Percentiles rank a stretch among this genome's conserved stretches.
Conservation (phyloP, 2,329 filamentous ascomycete genomes). For the Aspergillus sojae region DNA sequence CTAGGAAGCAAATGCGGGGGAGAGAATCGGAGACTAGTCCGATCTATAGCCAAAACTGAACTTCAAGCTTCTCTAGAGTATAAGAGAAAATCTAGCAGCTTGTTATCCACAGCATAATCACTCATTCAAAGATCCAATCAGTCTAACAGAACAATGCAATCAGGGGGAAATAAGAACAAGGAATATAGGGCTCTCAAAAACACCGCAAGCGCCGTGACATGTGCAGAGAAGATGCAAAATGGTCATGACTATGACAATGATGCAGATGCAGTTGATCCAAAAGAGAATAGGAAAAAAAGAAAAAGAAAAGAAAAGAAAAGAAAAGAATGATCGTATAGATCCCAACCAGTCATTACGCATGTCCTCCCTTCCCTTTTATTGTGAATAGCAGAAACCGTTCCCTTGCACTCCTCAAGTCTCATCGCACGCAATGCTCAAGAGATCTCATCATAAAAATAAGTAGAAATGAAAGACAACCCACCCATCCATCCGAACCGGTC, state of each 20-base stretch:
- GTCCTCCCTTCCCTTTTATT: constrained; percentile 13
- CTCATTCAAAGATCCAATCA: neutral
- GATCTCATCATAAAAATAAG: constrained; percentile 14
- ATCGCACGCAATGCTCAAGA: constrained; percentile 14
- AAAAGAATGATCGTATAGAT: constrained; percentile 20
- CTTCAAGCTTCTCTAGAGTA: neutral
- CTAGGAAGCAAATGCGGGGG: constrained; percentile 14
- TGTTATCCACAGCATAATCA: constrained; percentile 6
- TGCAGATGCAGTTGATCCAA: constrained; percentile 12
- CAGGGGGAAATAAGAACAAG: constrained; percentile 24
- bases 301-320: constrained; percentile 14
- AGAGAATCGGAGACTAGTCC: constrained; percentile 24
- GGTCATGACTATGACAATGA: constrained; percentile 17
- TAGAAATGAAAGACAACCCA: constrained; percentile 6
- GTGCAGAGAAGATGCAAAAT: constrained; percentile 27
- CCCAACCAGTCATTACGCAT: constrained; percentile 27
- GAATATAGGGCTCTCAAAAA: constrained; percentile 8
- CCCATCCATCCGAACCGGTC: neutral
- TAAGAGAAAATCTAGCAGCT: neutral
- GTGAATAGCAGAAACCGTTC: constrained; percentile 13
- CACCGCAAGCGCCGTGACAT: constrained; percentile 29
- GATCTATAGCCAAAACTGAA: constrained; percentile 4
- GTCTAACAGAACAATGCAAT: neutral
- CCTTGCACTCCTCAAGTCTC: constrained; percentile 12
- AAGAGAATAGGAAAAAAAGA: constrained; percentile 14